These are phyloP conservation scores for Paecilomyces sp. DNA, from an alignment of 2,329 filamentous ascomycete species.

Conservation along the genomic window DNA sequence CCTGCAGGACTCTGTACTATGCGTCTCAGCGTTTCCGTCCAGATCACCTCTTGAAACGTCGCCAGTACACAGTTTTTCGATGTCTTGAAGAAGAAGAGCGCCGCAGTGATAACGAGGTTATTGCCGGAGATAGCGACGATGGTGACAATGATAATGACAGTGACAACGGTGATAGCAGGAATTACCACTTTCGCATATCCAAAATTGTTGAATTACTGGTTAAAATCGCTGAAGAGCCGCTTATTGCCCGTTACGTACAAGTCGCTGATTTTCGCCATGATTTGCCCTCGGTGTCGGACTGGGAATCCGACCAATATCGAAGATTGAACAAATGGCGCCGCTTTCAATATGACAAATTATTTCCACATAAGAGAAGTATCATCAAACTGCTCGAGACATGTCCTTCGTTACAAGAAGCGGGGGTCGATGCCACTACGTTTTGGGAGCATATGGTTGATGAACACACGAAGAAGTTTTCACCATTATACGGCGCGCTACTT, in stretches of 20 bases:
- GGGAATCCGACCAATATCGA: background rate
- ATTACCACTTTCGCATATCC: background rate
- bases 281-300: background rate
- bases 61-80: background rate
- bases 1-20: background rate
- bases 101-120: too few relatives aligned
- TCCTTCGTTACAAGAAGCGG: background rate
- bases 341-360: background rate
- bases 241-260: background rate
- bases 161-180: background rate
- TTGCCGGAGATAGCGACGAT: background rate
- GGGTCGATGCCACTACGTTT: background rate
- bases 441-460: background rate
- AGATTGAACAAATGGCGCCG: too few relatives aligned
- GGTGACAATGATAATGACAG: background rate
- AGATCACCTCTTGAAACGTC: background rate
- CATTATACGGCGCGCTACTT: background rate
- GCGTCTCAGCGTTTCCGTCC: background rate
- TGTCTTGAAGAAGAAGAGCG: background rate
- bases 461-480: background rate
- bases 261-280: background rate
- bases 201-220: background rate
- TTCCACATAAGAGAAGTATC: background rate
- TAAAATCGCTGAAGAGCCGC: background rate
- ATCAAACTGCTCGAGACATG: background rate